Evolutionary conservation across 2,329 filamentous ascomycete species (phyloP), one percentile per base, ranked within the genome.

Genomic region (Venturia carpophila): DNA sequence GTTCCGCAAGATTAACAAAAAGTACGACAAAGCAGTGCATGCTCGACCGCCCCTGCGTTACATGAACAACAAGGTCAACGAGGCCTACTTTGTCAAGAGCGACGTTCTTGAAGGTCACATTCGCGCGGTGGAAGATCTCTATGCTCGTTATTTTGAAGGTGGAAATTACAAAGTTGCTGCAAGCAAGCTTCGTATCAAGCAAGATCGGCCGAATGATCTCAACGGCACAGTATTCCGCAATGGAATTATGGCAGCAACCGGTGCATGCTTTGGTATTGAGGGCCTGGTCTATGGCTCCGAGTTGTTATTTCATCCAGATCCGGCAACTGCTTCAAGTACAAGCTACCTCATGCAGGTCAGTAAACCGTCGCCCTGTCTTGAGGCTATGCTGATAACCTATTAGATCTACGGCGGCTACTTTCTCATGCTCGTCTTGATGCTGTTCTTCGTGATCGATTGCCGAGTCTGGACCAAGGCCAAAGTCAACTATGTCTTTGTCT

Each of bases 1-100:
- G 0, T 97, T 97, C 72, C 87, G 92, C 41, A 99, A 99, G 75
- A 91, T 99, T 73, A 97, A 96, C 77, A 99, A 99, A 76, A 99
- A 99, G 76, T 97, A 95, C 74, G 92, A 97, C 80, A 99, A 97
- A 78, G 86, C 89, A 1, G 86, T 92, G 65, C 85, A 92, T 70
- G 88, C 91, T 49, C 84, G 88, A 13, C 91, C 91, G 0, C 83
- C 88, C 0, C 83, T 89, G 72, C 84, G 88, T 37, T 97, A 93
- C 75, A 90, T 97, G 84, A 88, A 87, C 41, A 92, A 97, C 70
- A 93, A 93, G 73, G 92, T 99, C 70, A 93, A 91, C 78, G 87
- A 88, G 68, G 84, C 92, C 1, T 91, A 90, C 83, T 99, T 99
- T 71, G 93, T 97, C 49, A 88, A 90, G 73, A 96, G 92, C 73